Base-by-base conservation (phyloP, 768 basidiomycete genomes). In the Tylopilus sp. region DNA sequence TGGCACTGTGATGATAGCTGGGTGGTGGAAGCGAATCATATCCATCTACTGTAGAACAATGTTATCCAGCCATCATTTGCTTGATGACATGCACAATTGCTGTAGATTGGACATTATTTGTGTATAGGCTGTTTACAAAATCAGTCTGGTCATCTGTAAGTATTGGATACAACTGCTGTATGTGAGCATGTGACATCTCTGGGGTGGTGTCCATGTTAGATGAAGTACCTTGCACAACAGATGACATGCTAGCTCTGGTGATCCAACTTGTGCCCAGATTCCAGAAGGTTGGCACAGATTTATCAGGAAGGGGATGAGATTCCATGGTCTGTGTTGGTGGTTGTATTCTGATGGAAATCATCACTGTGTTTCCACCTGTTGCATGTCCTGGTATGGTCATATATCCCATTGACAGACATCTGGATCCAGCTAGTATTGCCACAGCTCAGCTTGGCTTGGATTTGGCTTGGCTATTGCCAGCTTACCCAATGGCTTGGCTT, bases 21-120 rank as follows among this genome's bases (percentile, higher is more conserved):
- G 57, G 58, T 8, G 58, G 58, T 1, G 58, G 48, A 31, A 52
- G 33, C 10, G 50, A 55, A 18, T 47, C 57, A 17, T 55, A 41
- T n/a, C 23, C 48, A 23, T 55, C 53, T 4, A 58, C 45, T 6
- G 2, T 15, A 42, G 53, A 48, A 3, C 30, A 45, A 31, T 22
- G 48, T 17, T 58, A 53, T 21, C 53, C 51, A 36, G 60, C 53
- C 17, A 61, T 49, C 53, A 62, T 61, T 20, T 59, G 39, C 41
- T 57, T 56, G 33, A 61, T 62, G 13, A 61, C 56, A 3, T 56
- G 53, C 7, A 53, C 56, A 17, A 61, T 45, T 33, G 51, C 60
- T 15, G 21, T 31, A 2, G 56, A 45, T 7, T 59, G 59, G 18
- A 61, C 44, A 20, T 53, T 57, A 12, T 58, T 56, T 26, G 38